Evolutionary conservation across 352 stramenopile genomes (phyloP).

Genomic region (Globisporangium nodosum): DNA sequence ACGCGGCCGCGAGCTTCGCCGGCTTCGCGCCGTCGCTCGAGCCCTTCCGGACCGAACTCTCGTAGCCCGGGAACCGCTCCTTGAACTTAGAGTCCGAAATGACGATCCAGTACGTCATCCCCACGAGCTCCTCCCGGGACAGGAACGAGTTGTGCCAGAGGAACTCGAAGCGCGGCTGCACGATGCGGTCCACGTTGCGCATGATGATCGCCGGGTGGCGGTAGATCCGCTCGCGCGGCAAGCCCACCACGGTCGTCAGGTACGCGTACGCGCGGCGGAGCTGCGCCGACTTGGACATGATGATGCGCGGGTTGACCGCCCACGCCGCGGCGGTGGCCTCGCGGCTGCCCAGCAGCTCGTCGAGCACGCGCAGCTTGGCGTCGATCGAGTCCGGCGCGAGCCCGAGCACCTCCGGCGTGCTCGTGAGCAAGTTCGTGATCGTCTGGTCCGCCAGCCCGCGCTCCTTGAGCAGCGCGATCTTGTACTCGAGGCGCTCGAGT

Average conservation of each 20-base stretch:
- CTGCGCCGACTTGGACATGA: conserved; percentile 45
- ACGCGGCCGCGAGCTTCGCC: not conserved
- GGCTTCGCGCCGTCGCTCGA: not conserved
- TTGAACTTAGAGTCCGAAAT: conserved; percentile 25
- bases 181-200: conserved; percentile 32
- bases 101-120: conserved; percentile 29
- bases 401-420: conserved; percentile 33
- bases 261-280: conserved; percentile 37
- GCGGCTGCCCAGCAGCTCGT: conserved; percentile 32
- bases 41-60: not conserved
- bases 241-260: conserved; percentile 25
- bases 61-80: conserved; percentile 24
- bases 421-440: conserved; percentile 26
- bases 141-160: conserved; percentile 9
- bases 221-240: conserved; percentile 23
- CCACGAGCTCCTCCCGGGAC: conserved; percentile 6
- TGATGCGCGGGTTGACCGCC: conserved; percentile 24
- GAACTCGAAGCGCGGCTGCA: conserved; percentile 43
- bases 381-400: conserved; percentile 32
- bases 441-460: conserved; percentile 24
- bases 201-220: conserved; percentile 29
- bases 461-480: conserved; percentile 23
- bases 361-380: conserved; percentile 31
- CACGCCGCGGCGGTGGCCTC: conserved; percentile 18
- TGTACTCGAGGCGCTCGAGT: conserved; percentile 26